Conservation (phyloP, 345 rosid species). For the Laguncularia racemosa region DNA sequence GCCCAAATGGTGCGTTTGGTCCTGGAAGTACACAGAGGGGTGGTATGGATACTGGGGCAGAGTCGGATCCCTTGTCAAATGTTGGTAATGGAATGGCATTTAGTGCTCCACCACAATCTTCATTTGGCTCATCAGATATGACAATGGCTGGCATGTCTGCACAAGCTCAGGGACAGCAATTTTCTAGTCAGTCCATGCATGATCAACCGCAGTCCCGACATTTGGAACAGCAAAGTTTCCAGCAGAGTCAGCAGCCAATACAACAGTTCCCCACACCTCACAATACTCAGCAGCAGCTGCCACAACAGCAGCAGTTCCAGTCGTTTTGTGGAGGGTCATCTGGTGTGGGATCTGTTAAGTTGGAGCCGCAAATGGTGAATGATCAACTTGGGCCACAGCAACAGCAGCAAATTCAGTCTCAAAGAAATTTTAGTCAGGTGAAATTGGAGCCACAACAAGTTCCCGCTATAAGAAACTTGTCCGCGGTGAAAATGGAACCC, state of each 20-base stretch:
- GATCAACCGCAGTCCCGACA: conserved; percentile 74
- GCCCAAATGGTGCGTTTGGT: conserved; percentile 41
- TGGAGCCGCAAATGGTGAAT: conserved; percentile 65
- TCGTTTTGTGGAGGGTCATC: conserved; percentile 55
- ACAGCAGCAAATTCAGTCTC: conserved; percentile 48
- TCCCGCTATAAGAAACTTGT: conserved; percentile 50
- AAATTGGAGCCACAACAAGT: conserved; percentile 75
- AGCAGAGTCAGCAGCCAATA: conserved; percentile 64
- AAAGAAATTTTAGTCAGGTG: conserved; percentile 58
- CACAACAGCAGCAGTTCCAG: conserved; percentile 58
- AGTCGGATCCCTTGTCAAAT: conserved; percentile 60
- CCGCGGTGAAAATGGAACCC: conserved; percentile 74
- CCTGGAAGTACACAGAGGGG: conserved; percentile 46
- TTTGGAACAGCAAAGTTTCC: conserved; percentile 59
- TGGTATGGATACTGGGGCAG: conserved; percentile 64
- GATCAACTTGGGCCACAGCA: conserved; percentile 62
- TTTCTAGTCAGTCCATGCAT: conserved; percentile 47
- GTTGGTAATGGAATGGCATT: conserved; percentile 63
- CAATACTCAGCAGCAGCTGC: conserved; percentile 39
- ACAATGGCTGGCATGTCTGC: conserved; percentile 55
- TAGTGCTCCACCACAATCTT: conserved; percentile 41
- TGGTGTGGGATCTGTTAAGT: conserved; percentile 68
- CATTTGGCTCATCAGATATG: conserved; percentile 53
- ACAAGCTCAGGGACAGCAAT: conserved; percentile 79
- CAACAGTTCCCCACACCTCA: conserved; percentile 54